Percentiles rank a stretch among this genome's conserved stretches.
These are phyloP conservation scores for Otatea glauca DNA, from an alignment of 176 grass and related monocot species.

Conservation along the genomic window DNA sequence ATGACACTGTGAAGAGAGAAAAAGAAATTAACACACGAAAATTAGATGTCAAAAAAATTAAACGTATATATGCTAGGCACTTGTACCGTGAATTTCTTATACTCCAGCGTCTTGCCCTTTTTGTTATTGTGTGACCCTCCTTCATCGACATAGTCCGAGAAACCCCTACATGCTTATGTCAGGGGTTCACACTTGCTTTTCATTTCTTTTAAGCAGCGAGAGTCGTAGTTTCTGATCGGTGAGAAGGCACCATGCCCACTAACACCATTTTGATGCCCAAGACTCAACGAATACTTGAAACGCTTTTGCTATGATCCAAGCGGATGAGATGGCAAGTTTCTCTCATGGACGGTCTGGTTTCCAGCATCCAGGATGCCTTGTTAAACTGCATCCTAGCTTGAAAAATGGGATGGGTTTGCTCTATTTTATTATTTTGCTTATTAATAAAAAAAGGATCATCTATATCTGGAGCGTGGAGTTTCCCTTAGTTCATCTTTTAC, in stretches of 20 bases:
- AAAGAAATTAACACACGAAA: too few relatives aligned
- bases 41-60: too few relatives aligned
- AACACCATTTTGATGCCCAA: neutral
- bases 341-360: constrained; percentile 4
- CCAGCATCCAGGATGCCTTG: constrained; percentile 4
- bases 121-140: too few relatives aligned
- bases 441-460: neutral
- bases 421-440: constrained; percentile 9
- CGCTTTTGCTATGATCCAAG: constrained; percentile 1
- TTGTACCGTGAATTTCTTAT: too few relatives aligned
- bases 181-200: neutral
- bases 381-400: too few relatives aligned
- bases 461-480: neutral
- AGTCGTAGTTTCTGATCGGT: neutral
- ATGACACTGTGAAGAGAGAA: too few relatives aligned
- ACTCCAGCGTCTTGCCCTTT: too few relatives aligned
- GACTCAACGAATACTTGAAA: constrained; percentile 1
- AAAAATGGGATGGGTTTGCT: neutral
- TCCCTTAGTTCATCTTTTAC: constrained; percentile 18
- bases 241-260: constrained; percentile 9
- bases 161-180: neutral
- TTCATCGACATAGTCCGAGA: too few relatives aligned
- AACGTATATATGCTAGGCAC: too few relatives aligned
- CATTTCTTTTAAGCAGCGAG: neutral
- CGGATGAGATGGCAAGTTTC: neutral